Conservation (phyloP, 2,329 filamentous ascomycete species). For the Talaromyces funiculosus region DNA sequence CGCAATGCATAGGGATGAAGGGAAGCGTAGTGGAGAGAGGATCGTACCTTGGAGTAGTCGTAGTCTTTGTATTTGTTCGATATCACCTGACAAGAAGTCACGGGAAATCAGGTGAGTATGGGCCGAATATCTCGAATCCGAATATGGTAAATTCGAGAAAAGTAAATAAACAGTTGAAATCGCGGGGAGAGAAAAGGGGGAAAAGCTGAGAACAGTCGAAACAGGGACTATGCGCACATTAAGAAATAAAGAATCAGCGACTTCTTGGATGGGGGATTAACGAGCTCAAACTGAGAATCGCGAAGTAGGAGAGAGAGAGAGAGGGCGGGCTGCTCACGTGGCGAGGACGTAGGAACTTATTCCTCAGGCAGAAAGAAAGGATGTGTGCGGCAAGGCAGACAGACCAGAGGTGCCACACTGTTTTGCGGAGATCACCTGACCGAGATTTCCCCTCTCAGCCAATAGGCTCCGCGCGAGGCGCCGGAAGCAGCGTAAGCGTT, state of each 20-base stretch:
- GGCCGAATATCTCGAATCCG: slow-evolving; percentile 25
- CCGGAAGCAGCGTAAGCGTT: background rate
- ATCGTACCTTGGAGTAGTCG: slow-evolving; percentile 7
- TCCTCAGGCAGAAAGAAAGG: slow-evolving; percentile 18
- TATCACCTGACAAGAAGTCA: slow-evolving; percentile 44
- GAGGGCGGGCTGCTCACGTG: slow-evolving; percentile 39
- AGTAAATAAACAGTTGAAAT: slow-evolving; percentile 16
- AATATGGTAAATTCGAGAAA: slow-evolving; percentile 23
- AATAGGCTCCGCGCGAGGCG: slow-evolving; percentile 3
- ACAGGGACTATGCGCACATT: background rate
- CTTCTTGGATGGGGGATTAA: background rate
- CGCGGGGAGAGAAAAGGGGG: slow-evolving; percentile 14
- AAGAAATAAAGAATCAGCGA: background rate
- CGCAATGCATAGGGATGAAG: background rate
- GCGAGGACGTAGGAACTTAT: slow-evolving; percentile 24
- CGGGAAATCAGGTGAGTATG: slow-evolving; percentile 20
- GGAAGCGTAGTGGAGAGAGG: slow-evolving; percentile 9
- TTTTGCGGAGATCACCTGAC: slow-evolving; percentile 28
- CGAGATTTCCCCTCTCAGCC: slow-evolving; percentile 6
- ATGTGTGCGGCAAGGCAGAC: slow-evolving; percentile 17
- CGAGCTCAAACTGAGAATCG: slow-evolving; percentile 15
- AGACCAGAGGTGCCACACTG: slow-evolving; percentile 22
- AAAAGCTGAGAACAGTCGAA: background rate
- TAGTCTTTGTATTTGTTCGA: slow-evolving; percentile 10
- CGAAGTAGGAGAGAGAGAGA: slow-evolving; percentile 21